Evolutionary conservation across 495 filamentous ascomycete genomes (phyloP), one percentile per base, ranked within the genome.

Genomic region (Hyaloscypha finlandica): DNA sequence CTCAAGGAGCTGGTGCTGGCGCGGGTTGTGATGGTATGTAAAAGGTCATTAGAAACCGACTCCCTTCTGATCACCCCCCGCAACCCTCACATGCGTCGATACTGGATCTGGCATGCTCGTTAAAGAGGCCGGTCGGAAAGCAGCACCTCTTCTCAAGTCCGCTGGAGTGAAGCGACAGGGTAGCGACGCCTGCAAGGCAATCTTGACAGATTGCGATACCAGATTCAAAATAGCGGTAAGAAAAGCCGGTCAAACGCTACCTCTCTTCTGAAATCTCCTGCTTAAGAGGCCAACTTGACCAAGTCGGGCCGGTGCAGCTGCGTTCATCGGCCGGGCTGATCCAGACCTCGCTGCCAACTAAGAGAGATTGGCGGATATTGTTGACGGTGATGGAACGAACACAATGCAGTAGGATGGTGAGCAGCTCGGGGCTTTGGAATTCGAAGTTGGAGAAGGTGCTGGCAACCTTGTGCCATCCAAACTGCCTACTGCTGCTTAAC

Each of bases 111-210:
- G 65, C 4, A 22, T 68, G 4, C 59, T 59, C 20, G 65, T 63
- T n/a, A 68, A 68, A 52, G 59, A 68, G 57, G 59, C 29, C 22
- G n/a, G 42, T 8, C 45, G 45, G 9, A 68, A 68, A 25, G 59
- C 60, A 8, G 65, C 65, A 0, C 39, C 65, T n/a, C 33, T 63
- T 19, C 42, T 42, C 32, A 57, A 62, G 48, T 62, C 65, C 3
- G 59, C 65, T 1, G 65, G 65, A 20, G 59, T 20, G 4, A 68
- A 68, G 30, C 65, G 65, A 37, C 63, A 65, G 45, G 63, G 31
- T 42, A 45, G 62, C 32, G 45, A 54, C 8, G 62, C 4, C 8
- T 64, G 62, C 31, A 64, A 64, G 33, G 3, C 62, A 1, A 64
- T 64, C 33, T 32, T 64, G 20, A 64, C 62, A 55, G 62, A 56